Conservation (phyloP, 208 protist species). For the Leishmania turanica region DNA sequence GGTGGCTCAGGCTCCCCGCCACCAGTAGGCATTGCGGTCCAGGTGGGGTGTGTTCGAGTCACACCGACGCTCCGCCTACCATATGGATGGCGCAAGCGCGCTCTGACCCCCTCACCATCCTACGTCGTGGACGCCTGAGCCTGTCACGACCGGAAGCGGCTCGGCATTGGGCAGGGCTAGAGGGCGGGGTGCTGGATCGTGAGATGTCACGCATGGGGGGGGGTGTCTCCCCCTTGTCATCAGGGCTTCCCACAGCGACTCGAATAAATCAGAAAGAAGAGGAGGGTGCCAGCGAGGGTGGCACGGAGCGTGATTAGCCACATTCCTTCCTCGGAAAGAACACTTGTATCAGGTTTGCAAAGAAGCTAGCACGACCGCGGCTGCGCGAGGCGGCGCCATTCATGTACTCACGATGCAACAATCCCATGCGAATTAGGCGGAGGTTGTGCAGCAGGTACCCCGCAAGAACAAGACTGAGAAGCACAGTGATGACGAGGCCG, state of each 20-base stretch:
- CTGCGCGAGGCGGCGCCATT: slow-evolving; percentile 23
- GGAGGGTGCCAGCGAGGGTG: neutral
- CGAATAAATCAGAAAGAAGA: neutral
- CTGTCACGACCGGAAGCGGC: neutral
- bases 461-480: slow-evolving; percentile 17
- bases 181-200: neutral
- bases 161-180: neutral
- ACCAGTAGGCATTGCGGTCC: neutral
- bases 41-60: neutral
- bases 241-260: neutral
- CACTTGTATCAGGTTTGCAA: slow-evolving; percentile 19
- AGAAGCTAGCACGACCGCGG: slow-evolving; percentile 23
- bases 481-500: slow-evolving; percentile 7
- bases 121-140: neutral
- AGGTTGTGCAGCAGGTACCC: slow-evolving; percentile 34
- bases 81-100: neutral
- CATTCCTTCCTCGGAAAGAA: slow-evolving; percentile 22
- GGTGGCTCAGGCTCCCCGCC: neutral
- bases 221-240: neutral
- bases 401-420: slow-evolving; percentile 35
- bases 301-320: neutral
- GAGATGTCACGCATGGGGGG: neutral
- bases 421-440: slow-evolving; percentile 34
- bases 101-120: too few species aligned
- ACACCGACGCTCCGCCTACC: neutral